Evolutionary conservation across 73 alveolate genomes (phyloP).

Genomic region (Durusdinium trenchii): DNA sequence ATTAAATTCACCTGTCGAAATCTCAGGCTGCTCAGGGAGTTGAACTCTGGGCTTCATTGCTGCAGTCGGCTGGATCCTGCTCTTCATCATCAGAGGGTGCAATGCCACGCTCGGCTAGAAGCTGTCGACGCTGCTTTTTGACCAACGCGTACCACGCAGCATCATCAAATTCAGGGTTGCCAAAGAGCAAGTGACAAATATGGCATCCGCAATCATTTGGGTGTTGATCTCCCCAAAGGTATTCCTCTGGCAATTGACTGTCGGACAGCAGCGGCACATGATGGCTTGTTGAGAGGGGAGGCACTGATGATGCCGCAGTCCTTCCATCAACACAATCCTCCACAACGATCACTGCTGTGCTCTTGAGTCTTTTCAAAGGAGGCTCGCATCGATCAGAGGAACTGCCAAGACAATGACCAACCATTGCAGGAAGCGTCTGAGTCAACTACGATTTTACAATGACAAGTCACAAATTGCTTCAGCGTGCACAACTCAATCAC

Average conservation of each 20-base stretch:
- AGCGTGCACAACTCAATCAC: not conserved
- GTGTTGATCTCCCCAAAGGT: not conserved
- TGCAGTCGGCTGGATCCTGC: too few species aligned
- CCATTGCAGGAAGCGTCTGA: not conserved
- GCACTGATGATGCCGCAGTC: not conserved
- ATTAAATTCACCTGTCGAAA: too few species aligned
- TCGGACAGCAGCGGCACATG: not conserved
- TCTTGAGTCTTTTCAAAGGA: too few species aligned
- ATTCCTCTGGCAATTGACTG: not conserved
- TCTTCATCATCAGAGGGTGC: too few species aligned
- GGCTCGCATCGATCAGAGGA: not conserved
- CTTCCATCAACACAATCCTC: not conserved
- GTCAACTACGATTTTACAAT: not conserved
- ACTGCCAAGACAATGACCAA: not conserved
- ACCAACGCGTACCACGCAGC: not conserved
- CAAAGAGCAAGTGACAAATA: not conserved
- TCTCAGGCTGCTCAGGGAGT: not conserved
- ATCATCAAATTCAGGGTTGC: not conserved
- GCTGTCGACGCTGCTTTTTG: too few species aligned
- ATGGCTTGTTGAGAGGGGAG: too few species aligned
- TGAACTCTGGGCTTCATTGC: not conserved
- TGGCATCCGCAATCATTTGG: slow-evolving; percentile 5
- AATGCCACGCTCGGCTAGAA: too few species aligned
- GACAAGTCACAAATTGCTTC: not conserved
- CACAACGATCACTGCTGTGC: not conserved